phyloP scores from a whole-genome alignment of 2,329 filamentous ascomycete genomes.

The Salinomyces thailandicus region DNA sequence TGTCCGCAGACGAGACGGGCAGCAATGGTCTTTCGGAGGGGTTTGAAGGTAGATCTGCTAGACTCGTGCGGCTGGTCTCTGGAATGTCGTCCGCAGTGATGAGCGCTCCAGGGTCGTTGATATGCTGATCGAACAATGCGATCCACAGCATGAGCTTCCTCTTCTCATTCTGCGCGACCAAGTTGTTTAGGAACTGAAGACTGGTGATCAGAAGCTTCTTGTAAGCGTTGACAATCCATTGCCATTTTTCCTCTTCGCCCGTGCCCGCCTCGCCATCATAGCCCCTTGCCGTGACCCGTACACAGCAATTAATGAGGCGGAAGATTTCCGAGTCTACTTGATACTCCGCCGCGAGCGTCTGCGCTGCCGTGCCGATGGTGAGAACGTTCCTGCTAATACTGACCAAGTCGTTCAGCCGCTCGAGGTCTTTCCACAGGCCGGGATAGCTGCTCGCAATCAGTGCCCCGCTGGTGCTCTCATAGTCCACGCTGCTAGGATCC shows the following conservation, averaged over 20 bases:
- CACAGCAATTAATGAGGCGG: slow-evolving; percentile 52
- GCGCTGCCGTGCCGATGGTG: slow-evolving; percentile 49
- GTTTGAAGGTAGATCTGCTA: slow-evolving; percentile 10
- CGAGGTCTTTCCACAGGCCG: slow-evolving; percentile 50
- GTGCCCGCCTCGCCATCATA: slow-evolving; percentile 55
- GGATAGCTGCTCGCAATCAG: slow-evolving; percentile 52
- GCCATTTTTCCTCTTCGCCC: slow-evolving; percentile 54
- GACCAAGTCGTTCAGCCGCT: slow-evolving; percentile 51
- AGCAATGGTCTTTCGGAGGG: slow-evolving; percentile 6
- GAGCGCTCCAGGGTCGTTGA: slow-evolving; percentile 30
- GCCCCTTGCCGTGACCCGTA: slow-evolving; percentile 52
- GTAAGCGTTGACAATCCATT: slow-evolving; percentile 54
- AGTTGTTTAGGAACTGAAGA: slow-evolving; percentile 57
- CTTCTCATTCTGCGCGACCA: slow-evolving; percentile 55
- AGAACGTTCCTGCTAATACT: slow-evolving; percentile 53
- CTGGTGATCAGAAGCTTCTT: slow-evolving; percentile 56
- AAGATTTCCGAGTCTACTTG: slow-evolving; percentile 52
- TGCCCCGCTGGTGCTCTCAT: slow-evolving; percentile 49
- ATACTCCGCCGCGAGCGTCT: slow-evolving; percentile 51
- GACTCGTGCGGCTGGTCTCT: slow-evolving; percentile 9
- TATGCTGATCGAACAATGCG: slow-evolving; percentile 45
- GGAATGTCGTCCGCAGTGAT: slow-evolving; percentile 19
- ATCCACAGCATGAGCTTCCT: slow-evolving; percentile 56
- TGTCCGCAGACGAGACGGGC: slow-evolving; percentile 18
- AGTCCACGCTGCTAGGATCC: slow-evolving; percentile 45